These are phyloP conservation scores for Mytilinidion resinicola DNA, from an alignment of 495 filamentous ascomycete species.

Conservation along the genomic window DNA sequence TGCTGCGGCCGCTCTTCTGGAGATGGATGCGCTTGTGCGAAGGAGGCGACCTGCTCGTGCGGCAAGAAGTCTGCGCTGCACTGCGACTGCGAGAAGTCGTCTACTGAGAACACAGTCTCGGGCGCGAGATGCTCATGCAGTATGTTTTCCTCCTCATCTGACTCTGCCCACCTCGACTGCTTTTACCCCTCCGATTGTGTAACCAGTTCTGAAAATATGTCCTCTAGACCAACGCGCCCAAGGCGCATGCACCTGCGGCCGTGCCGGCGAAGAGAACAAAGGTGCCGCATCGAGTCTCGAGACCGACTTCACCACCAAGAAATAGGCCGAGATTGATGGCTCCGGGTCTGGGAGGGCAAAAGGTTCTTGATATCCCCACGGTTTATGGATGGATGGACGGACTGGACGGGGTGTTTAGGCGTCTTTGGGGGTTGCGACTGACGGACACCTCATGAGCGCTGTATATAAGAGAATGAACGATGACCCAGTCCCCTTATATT, in stretches of 20 bases:
- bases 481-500: too few species aligned
- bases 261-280: conserved; percentile 65
- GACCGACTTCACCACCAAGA: conserved; percentile 73
- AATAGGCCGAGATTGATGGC: not conserved
- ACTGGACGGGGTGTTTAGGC: too few species aligned
- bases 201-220: not conserved
- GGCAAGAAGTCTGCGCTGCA: conserved; percentile 77
- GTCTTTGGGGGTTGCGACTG: too few species aligned
- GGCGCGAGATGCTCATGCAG: conserved; percentile 84
- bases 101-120: conserved; percentile 62
- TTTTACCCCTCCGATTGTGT: not conserved
- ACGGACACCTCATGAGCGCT: too few species aligned
- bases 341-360: too few species aligned
- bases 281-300: conserved; percentile 54
- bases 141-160: conserved; percentile 38
- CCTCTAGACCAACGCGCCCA: conserved; percentile 58
- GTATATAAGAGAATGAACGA: too few species aligned
- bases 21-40: conserved; percentile 54
- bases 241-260: conserved; percentile 77
- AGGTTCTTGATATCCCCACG: too few species aligned
- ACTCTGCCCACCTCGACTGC: not conserved
- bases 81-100: conserved; percentile 76
- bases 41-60: conserved; percentile 75
- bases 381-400: too few species aligned
- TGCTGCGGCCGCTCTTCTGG: conserved; percentile 56